Evolutionary conservation across 2,329 filamentous ascomycete species (phyloP).

Genomic region (Coniochaeta sp.): DNA sequence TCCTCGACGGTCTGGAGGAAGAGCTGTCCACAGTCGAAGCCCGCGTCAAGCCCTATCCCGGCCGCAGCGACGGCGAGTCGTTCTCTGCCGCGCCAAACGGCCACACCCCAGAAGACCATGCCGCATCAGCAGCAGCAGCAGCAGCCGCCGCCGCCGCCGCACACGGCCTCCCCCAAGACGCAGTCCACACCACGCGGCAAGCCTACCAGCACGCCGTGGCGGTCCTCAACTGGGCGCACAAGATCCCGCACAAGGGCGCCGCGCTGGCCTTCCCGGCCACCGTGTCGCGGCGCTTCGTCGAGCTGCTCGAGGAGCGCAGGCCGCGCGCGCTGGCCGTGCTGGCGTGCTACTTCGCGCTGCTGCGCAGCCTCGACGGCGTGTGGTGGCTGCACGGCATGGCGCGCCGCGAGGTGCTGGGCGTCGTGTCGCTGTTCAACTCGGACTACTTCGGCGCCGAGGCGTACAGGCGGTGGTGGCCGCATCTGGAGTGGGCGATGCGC

Average conservation of each 20-base stretch:
- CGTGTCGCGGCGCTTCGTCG: slow-evolving; percentile 53
- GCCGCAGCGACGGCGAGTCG: not conserved
- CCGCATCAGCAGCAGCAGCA: not conserved
- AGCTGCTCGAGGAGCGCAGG: slow-evolving; percentile 49
- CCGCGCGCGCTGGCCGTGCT: slow-evolving; percentile 57
- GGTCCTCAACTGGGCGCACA: slow-evolving; percentile 59
- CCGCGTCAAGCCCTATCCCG: slow-evolving; percentile 3
- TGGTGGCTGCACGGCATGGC: slow-evolving; percentile 69
- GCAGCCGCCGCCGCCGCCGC: not conserved
- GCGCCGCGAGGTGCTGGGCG: slow-evolving; percentile 56
- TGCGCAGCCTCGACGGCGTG: slow-evolving; percentile 52
- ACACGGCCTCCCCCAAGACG: not conserved
- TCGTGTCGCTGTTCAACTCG: slow-evolving; percentile 51
- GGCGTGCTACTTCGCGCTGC: slow-evolving; percentile 58
- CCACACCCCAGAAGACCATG: not conserved
- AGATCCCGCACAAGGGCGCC: slow-evolving; percentile 49
- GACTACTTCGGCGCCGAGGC: slow-evolving; percentile 35
- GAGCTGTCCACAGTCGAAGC: slow-evolving; percentile 33
- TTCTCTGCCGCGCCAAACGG: slow-evolving; percentile 2
- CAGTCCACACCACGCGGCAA: slow-evolving; percentile 33
- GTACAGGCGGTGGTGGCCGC: slow-evolving; percentile 47
- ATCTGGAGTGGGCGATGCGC: slow-evolving; percentile 53
- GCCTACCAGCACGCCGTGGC: slow-evolving; percentile 59
- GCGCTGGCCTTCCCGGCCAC: slow-evolving; percentile 58
- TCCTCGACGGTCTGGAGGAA: slow-evolving; percentile 50